Evolutionary conservation across 345 rosid species (phyloP).

Genomic region (Eutrema yunnanense): DNA sequence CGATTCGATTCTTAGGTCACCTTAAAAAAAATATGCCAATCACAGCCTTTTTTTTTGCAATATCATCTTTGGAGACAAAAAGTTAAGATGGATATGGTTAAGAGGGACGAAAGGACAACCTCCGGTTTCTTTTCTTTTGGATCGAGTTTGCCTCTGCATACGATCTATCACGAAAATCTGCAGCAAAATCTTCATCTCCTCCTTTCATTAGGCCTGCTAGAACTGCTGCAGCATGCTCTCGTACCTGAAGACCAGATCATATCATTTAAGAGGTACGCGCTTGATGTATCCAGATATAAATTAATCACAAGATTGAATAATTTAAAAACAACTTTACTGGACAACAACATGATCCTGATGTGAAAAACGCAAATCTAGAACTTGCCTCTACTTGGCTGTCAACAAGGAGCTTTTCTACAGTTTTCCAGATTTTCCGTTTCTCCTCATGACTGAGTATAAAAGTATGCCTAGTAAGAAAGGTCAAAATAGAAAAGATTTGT

Average conservation of each 20-base stretch:
- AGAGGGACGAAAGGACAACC: conserved; percentile 31
- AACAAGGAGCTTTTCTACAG: conserved; percentile 70
- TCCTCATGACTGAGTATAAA: conserved; percentile 65
- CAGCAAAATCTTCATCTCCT: conserved; percentile 79
- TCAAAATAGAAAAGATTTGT: background rate
- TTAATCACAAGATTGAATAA: background rate
- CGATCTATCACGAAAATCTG: conserved; percentile 77
- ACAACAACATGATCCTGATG: background rate
- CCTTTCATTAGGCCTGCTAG: conserved; percentile 96
- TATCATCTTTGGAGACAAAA: background rate
- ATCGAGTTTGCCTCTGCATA: conserved; percentile 64
- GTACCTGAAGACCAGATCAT: conserved; percentile 46
- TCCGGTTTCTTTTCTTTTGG: conserved; percentile 55
- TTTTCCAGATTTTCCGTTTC: conserved; percentile 75
- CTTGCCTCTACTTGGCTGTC: conserved; percentile 99
- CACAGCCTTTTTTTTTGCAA: background rate
- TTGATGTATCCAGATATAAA: background rate
- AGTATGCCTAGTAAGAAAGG: conserved; percentile 57
- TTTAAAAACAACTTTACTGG: background rate
- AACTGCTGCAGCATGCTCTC: conserved; percentile 98
- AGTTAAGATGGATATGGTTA: background rate
- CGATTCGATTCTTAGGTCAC: background rate
- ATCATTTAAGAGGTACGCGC: background rate
- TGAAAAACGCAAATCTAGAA: background rate
- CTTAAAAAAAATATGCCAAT: background rate